Base-by-base conservation (phyloP, 148 eudicot species). In the Arbutus unedo region DNA sequence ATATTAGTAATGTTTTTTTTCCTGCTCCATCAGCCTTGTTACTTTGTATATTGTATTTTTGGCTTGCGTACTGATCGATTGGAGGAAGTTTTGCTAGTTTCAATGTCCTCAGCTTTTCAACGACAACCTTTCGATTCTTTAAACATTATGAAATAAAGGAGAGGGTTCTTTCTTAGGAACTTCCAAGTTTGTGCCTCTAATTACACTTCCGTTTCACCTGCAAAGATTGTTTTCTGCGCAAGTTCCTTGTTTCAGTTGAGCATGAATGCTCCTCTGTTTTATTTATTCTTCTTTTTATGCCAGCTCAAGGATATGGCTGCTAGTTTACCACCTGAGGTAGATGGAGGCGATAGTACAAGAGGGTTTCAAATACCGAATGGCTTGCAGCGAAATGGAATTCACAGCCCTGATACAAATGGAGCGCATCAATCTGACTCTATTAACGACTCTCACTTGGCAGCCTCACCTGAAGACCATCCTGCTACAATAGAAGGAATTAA, bases 221-320 rank as follows among this genome's bases (percentile, higher is more conserved):
- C 23, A 41, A 6, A 31, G 10, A 38, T 8, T 51, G 8, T 43
- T 66, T 67, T 80, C 57, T 47, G 56, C 14, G 49, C 25, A 9
- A 25, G 16, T 23, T 71, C 54, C 51, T 71, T 19, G 50, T 67
- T 51, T 5, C 57, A 53, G 25, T 41, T 38, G 60, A 71, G 19
- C 47, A 18, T 66, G 57, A 51, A 79, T 53, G 48, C 18, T 4
- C 31, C 6, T 14, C 41, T 70, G 55, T 43, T 31, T 31, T 49
- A 66, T 57, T 80, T 48, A 8, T 14, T 67, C 74, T 53, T 19
- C 14, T 10, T 15, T 31, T 31, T 38, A 51, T 85, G 80, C 25
- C 91, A 96, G 99, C 91, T 96, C 68, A 96, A 94, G 89, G 99
- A 94, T 81, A 91, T 96, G 93, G 99, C 98, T 45, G 99, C 94